Evolutionary conservation across 371 early-diverging fungal species (phyloP), one percentile per base, ranked within the genome.

Genomic region (Chytridium lagenaria): DNA sequence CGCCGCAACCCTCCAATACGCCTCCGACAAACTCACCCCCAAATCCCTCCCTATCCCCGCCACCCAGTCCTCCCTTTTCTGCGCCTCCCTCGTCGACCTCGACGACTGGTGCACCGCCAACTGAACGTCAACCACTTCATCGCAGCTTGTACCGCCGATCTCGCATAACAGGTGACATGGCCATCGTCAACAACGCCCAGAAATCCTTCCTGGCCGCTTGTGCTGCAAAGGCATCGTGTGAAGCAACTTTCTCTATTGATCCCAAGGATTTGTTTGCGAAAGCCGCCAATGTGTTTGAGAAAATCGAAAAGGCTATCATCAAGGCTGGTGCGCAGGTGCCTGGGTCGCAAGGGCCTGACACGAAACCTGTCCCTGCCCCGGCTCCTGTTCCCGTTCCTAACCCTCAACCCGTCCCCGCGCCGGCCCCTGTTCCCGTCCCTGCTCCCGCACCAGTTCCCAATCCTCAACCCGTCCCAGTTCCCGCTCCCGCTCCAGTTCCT

Each of bases 161-260:
- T 61, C 15, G n/a, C 61, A 61, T 33, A 28, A 34, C 61, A 2
- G 61, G 61, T 61, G 61, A 61, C 23, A 61, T 61, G 61, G 61
- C 34, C 36, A 37, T 61, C 36, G 34, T 61, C 15, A 37, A 3
- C 15, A 61, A 61, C 61, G 7, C 31, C 36, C 31, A 61, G 23
- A 61, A 61, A 34, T 22, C 7, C 61, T 61, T 61, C 36, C 3
- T 61, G 34, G 3, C 61, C 12, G 61, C 61, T 33, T 61, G 61
- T 23, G 61, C 61, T 15, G 61, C 61, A 28, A 61, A 37, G 61
- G 61, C 61, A 33, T 10, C 61, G 12, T 10, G 31, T 26, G 61
- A 61, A 10, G n/a, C n/a, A 5, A 34, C 10, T 12, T 61, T 12
- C 36, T 30, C 10, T 15, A 36, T 10, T 12, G 61, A 61, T n/a